These are phyloP conservation scores for Pilaira anomala DNA, from an alignment of 192 early-diverging fungal species.

Conservation along the genomic window DNA sequence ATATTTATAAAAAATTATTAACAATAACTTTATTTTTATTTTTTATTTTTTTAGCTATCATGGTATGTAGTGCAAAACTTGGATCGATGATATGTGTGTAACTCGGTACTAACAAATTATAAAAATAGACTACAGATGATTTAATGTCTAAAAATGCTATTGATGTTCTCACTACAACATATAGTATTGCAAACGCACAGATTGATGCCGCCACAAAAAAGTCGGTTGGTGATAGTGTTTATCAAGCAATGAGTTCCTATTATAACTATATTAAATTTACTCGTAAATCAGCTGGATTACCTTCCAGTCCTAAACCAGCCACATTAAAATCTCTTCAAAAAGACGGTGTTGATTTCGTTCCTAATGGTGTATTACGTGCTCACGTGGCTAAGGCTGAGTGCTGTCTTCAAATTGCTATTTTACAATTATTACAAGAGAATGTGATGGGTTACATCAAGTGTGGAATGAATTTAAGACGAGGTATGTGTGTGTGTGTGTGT, in stretches of 20 bases:
- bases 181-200: constrained; percentile 45
- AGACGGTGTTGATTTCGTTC: constrained; percentile 31
- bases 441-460: constrained; percentile 51
- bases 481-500: constrained; percentile 21
- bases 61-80: constrained; percentile 11
- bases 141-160: constrained; percentile 43
- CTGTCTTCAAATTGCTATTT: constrained; percentile 43
- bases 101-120: not conserved
- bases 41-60: constrained; percentile 16
- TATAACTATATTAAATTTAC: constrained; percentile 21
- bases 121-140: constrained; percentile 43
- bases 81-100: no score
- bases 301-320: constrained; percentile 7
- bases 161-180: constrained; percentile 37
- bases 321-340: constrained; percentile 8
- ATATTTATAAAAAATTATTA: not conserved
- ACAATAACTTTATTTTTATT: not conserved
- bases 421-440: constrained; percentile 46
- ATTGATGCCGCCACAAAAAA: constrained; percentile 48
- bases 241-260: constrained; percentile 35
- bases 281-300: constrained; percentile 3
- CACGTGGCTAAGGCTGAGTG: constrained; percentile 50
- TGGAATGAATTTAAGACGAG: constrained; percentile 51
- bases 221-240: constrained; percentile 29
- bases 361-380: constrained; percentile 51